Base-by-base conservation (phyloP, 164 flowering plant genomes). In the grape (Vitis vinifera) region DNA sequence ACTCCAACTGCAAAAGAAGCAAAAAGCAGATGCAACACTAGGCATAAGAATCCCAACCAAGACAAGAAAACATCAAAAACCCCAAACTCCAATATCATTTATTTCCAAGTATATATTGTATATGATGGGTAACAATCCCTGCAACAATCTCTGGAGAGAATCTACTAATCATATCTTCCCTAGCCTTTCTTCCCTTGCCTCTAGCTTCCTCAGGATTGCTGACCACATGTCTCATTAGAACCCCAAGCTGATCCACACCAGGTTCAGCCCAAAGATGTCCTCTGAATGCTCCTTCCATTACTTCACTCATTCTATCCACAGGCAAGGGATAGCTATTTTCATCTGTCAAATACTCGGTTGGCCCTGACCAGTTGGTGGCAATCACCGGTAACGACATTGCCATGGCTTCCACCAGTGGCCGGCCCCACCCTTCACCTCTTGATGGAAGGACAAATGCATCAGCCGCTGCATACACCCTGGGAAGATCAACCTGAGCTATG, bases 231-330 rank as follows among this genome's bases (percentile, higher is more conserved):
- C 97, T 88, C 92, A 91, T 88, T 37, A 88, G 68, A 69, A 50
- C 64, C 59, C 75, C 76, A 66, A 88, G 80, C 78, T 75, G 66
- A 67, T 75, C 77, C 5, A 78, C 80, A 51, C 90, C 89, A 14
- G 97, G 97, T 62, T 91, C 94, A 59, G 94, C 94, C 94, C 97
- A 89, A 15, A 80, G 63, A 84, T 91, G 94, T 63, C 94, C 91
- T 71, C 75, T 77, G 66, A 91, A 89, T 3, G 97, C 94, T 17
- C 90, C 97, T 73, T 89, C 91, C 51, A 4, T 76, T 8, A 91
- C 92, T 74, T 83, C 88, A 74, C 85, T 83, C 91, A 87, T 82
- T 57, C 74, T 69, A 50, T 85, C 89, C 56, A 87, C 86, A 3
- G 79, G 78, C 83, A 89, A 75, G 1, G 88, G 94, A 65, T 86